Base-by-base conservation (phyloP, 441 rosid species). In the Manihot esculenta region DNA sequence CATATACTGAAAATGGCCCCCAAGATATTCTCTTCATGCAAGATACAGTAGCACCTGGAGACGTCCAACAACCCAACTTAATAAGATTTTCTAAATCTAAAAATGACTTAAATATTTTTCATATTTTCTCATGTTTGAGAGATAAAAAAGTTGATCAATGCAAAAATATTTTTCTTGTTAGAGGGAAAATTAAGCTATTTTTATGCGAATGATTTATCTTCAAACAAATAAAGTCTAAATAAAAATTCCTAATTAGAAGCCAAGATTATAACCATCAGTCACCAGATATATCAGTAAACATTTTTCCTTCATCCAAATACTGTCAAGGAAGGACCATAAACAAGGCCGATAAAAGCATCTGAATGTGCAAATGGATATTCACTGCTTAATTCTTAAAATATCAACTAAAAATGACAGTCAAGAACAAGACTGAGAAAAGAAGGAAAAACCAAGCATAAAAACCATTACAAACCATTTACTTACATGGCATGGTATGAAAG, bases 401-500 rank as follows among this genome's bases (percentile, higher is more conserved):
- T 58, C 57, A 47, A 59, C 26, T 20, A n/a, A 47, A 2, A 15
- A 58, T 18, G 24, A 61, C 17, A 27, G 20, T 49, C n/a, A 38
- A 13, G 7, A 65, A 59, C 27, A 21, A 14, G 23, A 48, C 12
- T 48, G 35, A 60, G 42, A 58, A 15, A 58, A 17, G 41, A 30
- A 10, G 17, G 35, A 26, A 26, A 27, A 45, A 26, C 42, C 24
- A 57, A 33, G 6, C 0, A 47, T 15, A 57, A 23, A 17, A 15
- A 8, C 27, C 26, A 72, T 11, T 14, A 17, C 30, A 58, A 60
- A 59, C 17, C 45, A 30, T 26, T 63, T 72, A 78, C 98, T 90
- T 83, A 92, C 99, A 92, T 89, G 66, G 96, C 88, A 69, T 84
- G 97, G 86, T 92, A 95, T 13, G 98, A 95, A 62, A 87, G 89